Percentiles rank a stretch among this genome's conserved stretches.
phyloP scores from a whole-genome alignment of 139 green algal genomes.

The Marvania coccoides region DNA sequence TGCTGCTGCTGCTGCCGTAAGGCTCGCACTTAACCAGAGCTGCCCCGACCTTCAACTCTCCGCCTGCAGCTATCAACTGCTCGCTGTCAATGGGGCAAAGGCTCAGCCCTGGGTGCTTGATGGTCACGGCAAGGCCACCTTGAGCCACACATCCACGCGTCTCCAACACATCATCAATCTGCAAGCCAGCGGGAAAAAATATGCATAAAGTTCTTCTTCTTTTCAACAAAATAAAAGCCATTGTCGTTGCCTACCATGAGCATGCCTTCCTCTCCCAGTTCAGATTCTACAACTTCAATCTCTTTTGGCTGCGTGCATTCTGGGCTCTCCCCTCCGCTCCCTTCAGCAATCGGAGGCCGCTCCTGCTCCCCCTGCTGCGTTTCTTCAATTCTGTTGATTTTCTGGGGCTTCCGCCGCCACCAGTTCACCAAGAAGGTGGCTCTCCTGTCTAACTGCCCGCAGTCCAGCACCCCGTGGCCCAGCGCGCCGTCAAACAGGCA shows the following conservation, averaged over 20 bases:
- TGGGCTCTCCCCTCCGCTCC: neutral
- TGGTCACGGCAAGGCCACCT: neutral
- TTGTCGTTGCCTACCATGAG: neutral
- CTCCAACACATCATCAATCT: neutral
- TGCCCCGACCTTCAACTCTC: no score
- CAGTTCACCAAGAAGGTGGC: constrained; percentile 60
- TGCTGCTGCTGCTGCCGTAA: no score
- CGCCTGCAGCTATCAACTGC: no score
- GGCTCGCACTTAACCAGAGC: no score
- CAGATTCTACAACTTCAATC: neutral
- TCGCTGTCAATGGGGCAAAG: neutral
- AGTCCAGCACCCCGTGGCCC: constrained; percentile 59
- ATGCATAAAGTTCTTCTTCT: neutral
- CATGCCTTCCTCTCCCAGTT: neutral
- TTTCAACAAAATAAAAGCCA: neutral
- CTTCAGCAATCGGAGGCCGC: neutral
- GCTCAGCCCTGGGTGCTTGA: neutral
- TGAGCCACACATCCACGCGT: neutral
- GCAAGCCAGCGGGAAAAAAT: neutral
- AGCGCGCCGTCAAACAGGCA: constrained; percentile 54
- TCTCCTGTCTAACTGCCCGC: constrained; percentile 1
- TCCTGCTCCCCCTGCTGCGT: neutral
- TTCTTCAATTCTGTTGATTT: neutral
- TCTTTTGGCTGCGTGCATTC: neutral
- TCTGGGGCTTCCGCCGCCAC: constrained; percentile 36